Base-by-base conservation (phyloP, 164 flowering plant genomes). In the Buxus sempervirens region DNA sequence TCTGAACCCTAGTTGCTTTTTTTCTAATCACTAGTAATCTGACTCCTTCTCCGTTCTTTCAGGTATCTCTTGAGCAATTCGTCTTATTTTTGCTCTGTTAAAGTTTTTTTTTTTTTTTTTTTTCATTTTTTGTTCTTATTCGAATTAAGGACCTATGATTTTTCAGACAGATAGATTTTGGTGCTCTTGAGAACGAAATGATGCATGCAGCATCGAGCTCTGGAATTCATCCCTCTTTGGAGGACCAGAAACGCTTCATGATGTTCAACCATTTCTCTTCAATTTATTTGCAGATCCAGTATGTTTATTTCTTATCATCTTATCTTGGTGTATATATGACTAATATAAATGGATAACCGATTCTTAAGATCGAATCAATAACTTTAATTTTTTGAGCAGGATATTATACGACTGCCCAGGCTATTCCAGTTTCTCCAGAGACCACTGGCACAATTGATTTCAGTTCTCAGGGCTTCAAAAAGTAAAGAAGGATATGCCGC, bases 401-500 rank as follows among this genome's bases (percentile, higher is more conserved):
- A 93, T 81, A 91, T 96, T 25, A 93, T 96, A 45, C 85, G 98
- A 22, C 96, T 96, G 42, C 98, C 99, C 4, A 88, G 97, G 81
- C 72, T 79, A 66, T 90, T 96, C 69, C 75, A 69, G 67, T 93
- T 96, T 73, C 96, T 96, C 69, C 98, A 87, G 64, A 66, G 85
- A 20, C 93, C 97, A 18, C 72, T 93, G 79, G 98, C 98, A 25
- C 88, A 87, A 62, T 76, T 93, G 36, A 91, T 93, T 72, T 93
- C 98, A 58, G 80, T 80, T 54, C 78, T 88, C n/a, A 82, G 96
- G 55, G 98, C 99, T 67, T 96, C 99, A 26, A 96, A 45, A 75
- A 88, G 96, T 74, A 93, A 90, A 78, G 98, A 96, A 83, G 98
- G 92, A n/a, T 96, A 96, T 87, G 98, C 98, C 74, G 63, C 99